Evolutionary conservation across 768 basidiomycete species (phyloP).

Genomic region (Tricholoma saponaceum): DNA sequence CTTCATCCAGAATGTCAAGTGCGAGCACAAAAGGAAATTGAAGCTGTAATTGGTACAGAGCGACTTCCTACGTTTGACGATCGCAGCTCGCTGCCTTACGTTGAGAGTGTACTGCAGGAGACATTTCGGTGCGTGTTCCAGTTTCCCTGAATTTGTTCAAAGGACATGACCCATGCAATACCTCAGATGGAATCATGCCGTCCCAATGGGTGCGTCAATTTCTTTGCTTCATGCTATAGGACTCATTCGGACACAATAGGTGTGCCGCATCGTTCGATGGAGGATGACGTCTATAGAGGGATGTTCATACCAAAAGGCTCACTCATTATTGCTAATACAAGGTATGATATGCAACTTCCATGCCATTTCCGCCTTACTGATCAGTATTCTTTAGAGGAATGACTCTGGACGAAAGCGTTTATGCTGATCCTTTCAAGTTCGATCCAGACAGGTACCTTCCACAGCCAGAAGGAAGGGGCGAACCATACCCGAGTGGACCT

Average conservation of each 20-base stretch:
- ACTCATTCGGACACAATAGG: conserved; percentile 20
- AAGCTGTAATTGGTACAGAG: conserved; percentile 30
- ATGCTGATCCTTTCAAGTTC: conserved; percentile 36
- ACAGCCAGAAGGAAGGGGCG: conserved; percentile 13
- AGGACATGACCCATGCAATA: background rate
- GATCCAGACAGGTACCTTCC: conserved; percentile 36
- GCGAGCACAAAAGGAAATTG: conserved; percentile 39
- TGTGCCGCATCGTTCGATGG: conserved; percentile 16
- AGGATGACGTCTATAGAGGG: conserved; percentile 32
- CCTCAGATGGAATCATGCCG: conserved; percentile 7
- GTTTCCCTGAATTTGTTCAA: background rate
- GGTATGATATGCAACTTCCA: conserved; percentile 6
- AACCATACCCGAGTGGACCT: conserved; percentile 3
- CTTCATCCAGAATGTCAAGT: conserved; percentile 30
- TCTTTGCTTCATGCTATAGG: background rate
- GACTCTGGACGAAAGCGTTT: conserved; percentile 31
- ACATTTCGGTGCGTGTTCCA: conserved; percentile 9
- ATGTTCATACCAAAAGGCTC: conserved; percentile 34
- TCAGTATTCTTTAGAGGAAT: conserved; percentile 28
- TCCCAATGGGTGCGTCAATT: background rate
- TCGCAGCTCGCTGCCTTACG: conserved; percentile 29
- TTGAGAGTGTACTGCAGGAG: conserved; percentile 33
- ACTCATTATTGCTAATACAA: conserved; percentile 16
- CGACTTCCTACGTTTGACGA: conserved; percentile 34
- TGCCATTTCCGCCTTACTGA: background rate